Conservation (phyloP, 1,139 yeast genomes). For the Candida sanyaensis region DNA sequence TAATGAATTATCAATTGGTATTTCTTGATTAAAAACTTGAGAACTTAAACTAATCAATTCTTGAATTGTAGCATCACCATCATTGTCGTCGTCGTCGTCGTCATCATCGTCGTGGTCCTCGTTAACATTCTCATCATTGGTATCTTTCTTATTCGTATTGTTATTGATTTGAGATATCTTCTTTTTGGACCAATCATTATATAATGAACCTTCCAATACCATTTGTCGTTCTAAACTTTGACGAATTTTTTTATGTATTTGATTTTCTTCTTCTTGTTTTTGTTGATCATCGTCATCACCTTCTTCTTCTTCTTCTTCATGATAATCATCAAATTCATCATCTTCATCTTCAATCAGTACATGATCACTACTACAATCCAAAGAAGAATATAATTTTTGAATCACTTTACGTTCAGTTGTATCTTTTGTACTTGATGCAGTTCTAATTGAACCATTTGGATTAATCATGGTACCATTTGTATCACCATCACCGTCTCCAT, state of each 20-base stretch:
- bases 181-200: background rate
- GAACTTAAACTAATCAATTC: background rate
- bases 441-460: background rate
- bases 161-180: background rate
- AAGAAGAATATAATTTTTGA: background rate
- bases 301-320: background rate
- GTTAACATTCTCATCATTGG: background rate
- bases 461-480: conserved; percentile 1
- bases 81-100: background rate
- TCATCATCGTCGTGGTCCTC: background rate
- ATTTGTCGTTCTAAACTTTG: background rate
- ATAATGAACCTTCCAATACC: background rate
- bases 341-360: conserved; percentile 5
- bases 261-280: background rate
- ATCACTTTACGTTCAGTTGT: background rate
- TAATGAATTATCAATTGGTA: background rate
- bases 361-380: conserved; percentile 4
- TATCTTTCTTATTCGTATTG: background rate
- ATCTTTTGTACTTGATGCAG: conserved; percentile 1
- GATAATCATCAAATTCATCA: background rate
- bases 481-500: too few relatives aligned
- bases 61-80: background rate
- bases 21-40: background rate
- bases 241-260: background rate
- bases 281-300: conserved; percentile 3